Evolutionary conservation across 1,284 basidiomycete species (phyloP), one percentile per base, ranked within the genome.

Genomic region (Ceratobasidium sp.): DNA sequence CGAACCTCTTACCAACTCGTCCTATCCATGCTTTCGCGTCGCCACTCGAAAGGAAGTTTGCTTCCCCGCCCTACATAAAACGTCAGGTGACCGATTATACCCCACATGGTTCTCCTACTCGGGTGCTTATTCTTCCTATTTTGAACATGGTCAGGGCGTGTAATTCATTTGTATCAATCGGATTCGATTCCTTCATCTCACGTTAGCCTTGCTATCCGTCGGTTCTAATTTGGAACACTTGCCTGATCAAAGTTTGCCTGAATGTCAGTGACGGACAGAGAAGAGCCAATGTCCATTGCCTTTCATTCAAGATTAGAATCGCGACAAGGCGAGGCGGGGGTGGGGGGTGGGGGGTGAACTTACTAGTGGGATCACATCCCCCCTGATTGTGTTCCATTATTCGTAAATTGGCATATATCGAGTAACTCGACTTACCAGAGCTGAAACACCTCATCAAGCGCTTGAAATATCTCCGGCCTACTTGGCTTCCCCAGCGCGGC

Each of bases 261-360:
- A 4, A 19, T 17, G 24, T 62, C 71, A 17, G 71, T 62, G 8
- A 73, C 47, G 19, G 71, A 27, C 14, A 73, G 15, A 15, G 47
- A 73, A 14, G 44, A 24, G 4, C 71, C 71, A 17, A 73, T 19
- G n/a, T 73, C 71, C 14, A 73, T 41, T 41, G 8, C 71, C 71
- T 73, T 22, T n/a, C n/a, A 11, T n/a, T 51, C 29, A 41, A 41
- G 11, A 41, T 41, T 11, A 41, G 36, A 4, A 5, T 41, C 36
- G 36, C 11, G 36, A 5, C 36, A 41, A 41, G 6, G 11, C 36
- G 11, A 4, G 36, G 36, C 4, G 11, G 36, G 11, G 36, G n/a
- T n/a, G n/a, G n/a, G n/a, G n/a, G n/a, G n/a, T n/a, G n/a, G n/a
- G n/a, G n/a, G n/a, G n/a, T 41, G 11, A 11, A 41, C 71, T 1